Evolutionary conservation across 768 basidiomycete genomes (phyloP).

Genomic region (Russula vinacea): DNA sequence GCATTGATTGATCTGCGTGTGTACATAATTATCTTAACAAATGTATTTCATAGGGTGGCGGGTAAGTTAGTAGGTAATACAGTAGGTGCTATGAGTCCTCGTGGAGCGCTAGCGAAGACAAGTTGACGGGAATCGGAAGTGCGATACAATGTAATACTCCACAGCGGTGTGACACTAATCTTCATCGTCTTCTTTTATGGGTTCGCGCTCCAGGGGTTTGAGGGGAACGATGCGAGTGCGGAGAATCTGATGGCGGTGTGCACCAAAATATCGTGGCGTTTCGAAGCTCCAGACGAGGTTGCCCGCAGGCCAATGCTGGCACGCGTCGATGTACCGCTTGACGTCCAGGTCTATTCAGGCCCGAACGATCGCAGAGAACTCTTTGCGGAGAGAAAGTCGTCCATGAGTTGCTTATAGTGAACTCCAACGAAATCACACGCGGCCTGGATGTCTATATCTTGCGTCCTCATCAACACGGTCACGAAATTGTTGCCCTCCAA

Average conservation of each 20-base stretch:
- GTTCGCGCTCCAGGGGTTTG: constrained; percentile 30
- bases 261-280: constrained; percentile 65
- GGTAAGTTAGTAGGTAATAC: too few relatives aligned
- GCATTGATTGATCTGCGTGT: neutral
- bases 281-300: constrained; percentile 70
- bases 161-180: neutral
- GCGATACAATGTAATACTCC: neutral
- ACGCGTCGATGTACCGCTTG: constrained; percentile 50
- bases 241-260: constrained; percentile 49
- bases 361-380: constrained; percentile 49
- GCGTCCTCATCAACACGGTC: constrained; percentile 61
- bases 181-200: constrained; percentile 19
- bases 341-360: constrained; percentile 49
- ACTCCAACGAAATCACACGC: constrained; percentile 56
- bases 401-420: constrained; percentile 50
- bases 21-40: neutral
- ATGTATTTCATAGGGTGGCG: neutral
- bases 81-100: neutral
- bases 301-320: constrained; percentile 59
- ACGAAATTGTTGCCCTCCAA: constrained; percentile 65
- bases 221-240: constrained; percentile 27
- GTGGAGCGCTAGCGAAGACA: neutral
- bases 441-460: constrained; percentile 51
- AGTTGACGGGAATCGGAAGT: neutral
- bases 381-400: constrained; percentile 48